Conservation (phyloP, 2,329 filamentous ascomycete genomes). For the Eurotiales sp. region DNA sequence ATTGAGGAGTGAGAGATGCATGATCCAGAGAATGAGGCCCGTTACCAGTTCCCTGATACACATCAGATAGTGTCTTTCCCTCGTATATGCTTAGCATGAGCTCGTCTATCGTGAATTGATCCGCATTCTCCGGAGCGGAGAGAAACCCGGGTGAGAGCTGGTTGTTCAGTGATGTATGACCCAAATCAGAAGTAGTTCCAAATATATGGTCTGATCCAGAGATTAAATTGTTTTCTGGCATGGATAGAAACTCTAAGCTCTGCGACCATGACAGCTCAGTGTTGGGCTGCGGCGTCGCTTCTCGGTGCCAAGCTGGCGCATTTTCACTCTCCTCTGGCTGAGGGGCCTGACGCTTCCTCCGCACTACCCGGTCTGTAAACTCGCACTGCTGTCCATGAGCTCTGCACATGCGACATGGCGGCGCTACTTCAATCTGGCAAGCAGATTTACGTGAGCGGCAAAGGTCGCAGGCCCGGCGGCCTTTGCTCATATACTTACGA, state of each 20-base stretch:
- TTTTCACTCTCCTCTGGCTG: not conserved
- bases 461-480: conserved; percentile 8
- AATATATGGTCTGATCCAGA: not conserved
- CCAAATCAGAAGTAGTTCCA: not conserved
- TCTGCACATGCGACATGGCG: conserved; percentile 11
- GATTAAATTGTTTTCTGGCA: not conserved
- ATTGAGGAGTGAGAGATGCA: conserved; percentile 1
- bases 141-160: not conserved
- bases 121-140: conserved; percentile 2
- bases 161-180: not conserved
- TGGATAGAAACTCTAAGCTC: conserved; percentile 3
- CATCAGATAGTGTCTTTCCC: not conserved
- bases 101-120: conserved; percentile 7
- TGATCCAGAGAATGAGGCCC: conserved; percentile 1
- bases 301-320: not conserved
- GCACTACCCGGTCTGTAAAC: conserved; percentile 6
- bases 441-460: conserved; percentile 10
- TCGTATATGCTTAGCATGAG: conserved; percentile 9
- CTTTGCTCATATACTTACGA: conserved; percentile 12
- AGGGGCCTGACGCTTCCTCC: not conserved
- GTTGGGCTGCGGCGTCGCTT: not conserved
- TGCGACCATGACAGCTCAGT: conserved; percentile 8
- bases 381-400: conserved; percentile 7
- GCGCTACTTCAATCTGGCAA: conserved; percentile 10
- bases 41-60: not conserved